A percentile compares a stretch with the other conserved stretches of the same genome.
These are phyloP conservation scores for Yarrowia sp. DNA, from an alignment of 805 yeast genomes.

Conservation along the genomic window DNA sequence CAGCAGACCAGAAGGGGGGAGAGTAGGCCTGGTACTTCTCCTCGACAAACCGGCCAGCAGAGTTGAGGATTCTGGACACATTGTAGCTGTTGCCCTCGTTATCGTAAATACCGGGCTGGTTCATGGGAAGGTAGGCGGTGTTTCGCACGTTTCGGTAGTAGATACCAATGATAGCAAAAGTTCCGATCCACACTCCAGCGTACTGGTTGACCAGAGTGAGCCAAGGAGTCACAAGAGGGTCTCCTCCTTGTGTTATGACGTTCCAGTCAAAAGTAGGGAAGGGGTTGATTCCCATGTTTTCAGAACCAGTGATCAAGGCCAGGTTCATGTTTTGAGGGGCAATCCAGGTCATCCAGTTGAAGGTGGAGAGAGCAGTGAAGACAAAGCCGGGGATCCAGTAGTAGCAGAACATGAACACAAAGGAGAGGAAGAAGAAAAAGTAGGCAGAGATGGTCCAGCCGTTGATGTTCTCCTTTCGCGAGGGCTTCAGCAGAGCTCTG, in stretches of 20 bases:
- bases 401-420: constrained; percentile 50
- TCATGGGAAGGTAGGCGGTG: constrained; percentile 59
- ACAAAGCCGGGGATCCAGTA: constrained; percentile 67
- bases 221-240: not conserved
- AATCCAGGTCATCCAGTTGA: constrained; percentile 64
- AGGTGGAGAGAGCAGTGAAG: constrained; percentile 45
- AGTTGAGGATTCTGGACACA: constrained; percentile 47
- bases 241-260: constrained; percentile 45
- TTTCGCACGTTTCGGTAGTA: constrained; percentile 57
- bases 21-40: constrained; percentile 56
- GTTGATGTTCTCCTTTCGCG: constrained; percentile 46
- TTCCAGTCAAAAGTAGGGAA: constrained; percentile 56
- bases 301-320: constrained; percentile 49
- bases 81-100: constrained; percentile 52
- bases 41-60: constrained; percentile 41
- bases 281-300: constrained; percentile 55
- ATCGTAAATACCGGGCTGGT: constrained; percentile 51
- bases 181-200: constrained; percentile 47
- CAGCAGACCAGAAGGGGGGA: constrained; percentile 66
- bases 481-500: constrained; percentile 45
- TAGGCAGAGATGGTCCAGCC: constrained; percentile 61
- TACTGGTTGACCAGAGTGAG: constrained; percentile 31
- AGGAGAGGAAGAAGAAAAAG: constrained; percentile 47
- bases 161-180: constrained; percentile 46
- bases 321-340: constrained; percentile 50